phyloP scores from a whole-genome alignment of 2,329 filamentous ascomycete genomes.

The Ophiostoma sp. region DNA sequence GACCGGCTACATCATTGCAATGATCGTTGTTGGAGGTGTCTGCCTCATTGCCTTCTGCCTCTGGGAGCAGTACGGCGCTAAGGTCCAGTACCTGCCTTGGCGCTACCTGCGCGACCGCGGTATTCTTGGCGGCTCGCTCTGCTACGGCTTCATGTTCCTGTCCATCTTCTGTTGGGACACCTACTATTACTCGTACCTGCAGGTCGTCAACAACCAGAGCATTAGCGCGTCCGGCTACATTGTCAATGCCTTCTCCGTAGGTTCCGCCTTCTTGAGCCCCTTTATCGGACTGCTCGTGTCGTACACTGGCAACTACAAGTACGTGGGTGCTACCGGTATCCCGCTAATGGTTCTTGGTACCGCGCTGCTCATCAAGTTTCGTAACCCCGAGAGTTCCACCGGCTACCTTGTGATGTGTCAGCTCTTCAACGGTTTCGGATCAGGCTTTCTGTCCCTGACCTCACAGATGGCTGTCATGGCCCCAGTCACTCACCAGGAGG shows the following conservation, averaged over 20 bases:
- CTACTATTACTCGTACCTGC: constrained; percentile 26
- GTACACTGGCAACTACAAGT: constrained; percentile 46
- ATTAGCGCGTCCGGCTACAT: constrained; percentile 24
- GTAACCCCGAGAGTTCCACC: constrained; percentile 43
- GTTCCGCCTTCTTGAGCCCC: constrained; percentile 38
- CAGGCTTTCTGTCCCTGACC: constrained; percentile 52
- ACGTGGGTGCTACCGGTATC: constrained; percentile 39
- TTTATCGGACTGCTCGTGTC: constrained; percentile 44
- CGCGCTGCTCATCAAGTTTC: constrained; percentile 52
- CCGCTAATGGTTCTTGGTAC: constrained; percentile 50
- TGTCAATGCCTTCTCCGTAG: constrained; percentile 21
- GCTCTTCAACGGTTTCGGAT: constrained; percentile 48
- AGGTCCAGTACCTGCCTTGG: constrained; percentile 39
- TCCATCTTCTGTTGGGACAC: constrained; percentile 29
- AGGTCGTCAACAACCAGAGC: constrained; percentile 26
- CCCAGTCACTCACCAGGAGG: constrained; percentile 49
- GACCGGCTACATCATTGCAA: constrained; percentile 39
- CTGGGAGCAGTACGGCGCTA: constrained; percentile 37
- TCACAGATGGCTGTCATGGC: constrained; percentile 56
- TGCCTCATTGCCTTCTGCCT: constrained; percentile 37
- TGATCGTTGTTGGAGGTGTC: constrained; percentile 37
- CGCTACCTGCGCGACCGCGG: constrained; percentile 43
- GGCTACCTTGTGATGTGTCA: constrained; percentile 53
- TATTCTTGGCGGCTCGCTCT: constrained; percentile 32
- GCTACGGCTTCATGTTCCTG: constrained; percentile 21